Conservation (phyloP, 441 rosid genomes). For the Syzygium malaccense region DNA sequence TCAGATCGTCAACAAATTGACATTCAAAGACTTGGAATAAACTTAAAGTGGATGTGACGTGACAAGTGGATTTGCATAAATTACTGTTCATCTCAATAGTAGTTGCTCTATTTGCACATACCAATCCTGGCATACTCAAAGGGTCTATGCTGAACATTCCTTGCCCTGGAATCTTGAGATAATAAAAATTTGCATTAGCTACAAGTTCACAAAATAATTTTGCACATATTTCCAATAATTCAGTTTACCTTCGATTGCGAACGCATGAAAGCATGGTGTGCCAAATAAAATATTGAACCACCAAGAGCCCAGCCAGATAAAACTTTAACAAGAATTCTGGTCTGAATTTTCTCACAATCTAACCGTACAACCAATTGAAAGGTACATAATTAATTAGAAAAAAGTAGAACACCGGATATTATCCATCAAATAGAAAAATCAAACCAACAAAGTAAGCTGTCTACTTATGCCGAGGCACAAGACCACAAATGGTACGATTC, state of each 20-base stretch:
- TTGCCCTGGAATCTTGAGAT: constrained; percentile 7
- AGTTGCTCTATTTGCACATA: constrained; percentile 30
- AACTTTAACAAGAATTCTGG: constrained; percentile 64
- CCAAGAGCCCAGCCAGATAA: constrained; percentile 79
- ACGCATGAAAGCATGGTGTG: constrained; percentile 59
- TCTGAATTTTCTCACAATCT: constrained; percentile 73
- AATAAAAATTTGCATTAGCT: too few relatives aligned
- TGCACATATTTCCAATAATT: too few relatives aligned
- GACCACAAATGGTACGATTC: too few relatives aligned
- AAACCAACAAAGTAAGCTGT: not conserved
- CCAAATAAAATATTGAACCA: constrained; percentile 71
- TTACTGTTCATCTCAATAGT: not conserved
- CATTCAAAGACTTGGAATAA: too few relatives aligned
- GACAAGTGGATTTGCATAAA: not conserved
- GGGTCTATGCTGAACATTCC: constrained; percentile 40
- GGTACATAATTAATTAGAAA: not conserved
- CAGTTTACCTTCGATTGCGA: constrained; percentile 49
- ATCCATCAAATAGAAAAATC: not conserved
- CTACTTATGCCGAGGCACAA: too few relatives aligned
- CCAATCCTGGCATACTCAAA: constrained; percentile 66
- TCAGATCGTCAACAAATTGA: too few relatives aligned
- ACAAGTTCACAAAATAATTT: too few relatives aligned
- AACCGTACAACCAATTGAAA: not conserved
- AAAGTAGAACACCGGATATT: not conserved
- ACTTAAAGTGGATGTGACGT: not conserved